phyloP scores from a whole-genome alignment of 2,329 filamentous ascomycete species.

The Coniochaeta pulveracea region DNA sequence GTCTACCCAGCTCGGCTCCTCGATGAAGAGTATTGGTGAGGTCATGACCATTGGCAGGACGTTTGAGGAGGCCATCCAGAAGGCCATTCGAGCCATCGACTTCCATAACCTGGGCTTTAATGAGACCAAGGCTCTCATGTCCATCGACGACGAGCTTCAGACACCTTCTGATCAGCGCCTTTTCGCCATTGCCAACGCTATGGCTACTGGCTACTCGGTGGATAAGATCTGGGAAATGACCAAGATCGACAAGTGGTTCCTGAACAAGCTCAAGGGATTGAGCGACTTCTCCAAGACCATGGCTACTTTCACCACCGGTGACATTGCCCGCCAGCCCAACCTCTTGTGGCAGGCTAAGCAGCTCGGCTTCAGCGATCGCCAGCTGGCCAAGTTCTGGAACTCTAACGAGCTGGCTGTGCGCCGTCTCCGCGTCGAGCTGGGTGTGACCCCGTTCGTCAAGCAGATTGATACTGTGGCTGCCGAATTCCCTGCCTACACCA shows the following conservation, averaged over 20 bases:
- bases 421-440: conserved; percentile 70
- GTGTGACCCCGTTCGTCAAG: conserved; percentile 84
- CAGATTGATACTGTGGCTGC: conserved; percentile 98
- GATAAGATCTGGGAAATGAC: conserved; percentile 98
- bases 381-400: conserved; percentile 87
- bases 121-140: conserved; percentile 85
- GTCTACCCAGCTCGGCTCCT: conserved; percentile 88
- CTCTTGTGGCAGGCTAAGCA: conserved; percentile 79
- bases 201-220: conserved; percentile 86
- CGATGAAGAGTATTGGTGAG: conserved; percentile 99
- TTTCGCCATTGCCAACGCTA: conserved; percentile 95
- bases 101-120: conserved; percentile 93
- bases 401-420: conserved; percentile 90
- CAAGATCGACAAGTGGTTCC: conserved; percentile 98
- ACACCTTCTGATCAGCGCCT: conserved; percentile 95
- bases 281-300: conserved; percentile 81
- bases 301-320: conserved; percentile 51
- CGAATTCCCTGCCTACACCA: conserved; percentile 88
- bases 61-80: conserved; percentile 97
- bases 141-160: conserved; percentile 89
- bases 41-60: conserved; percentile 97
- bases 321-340: conserved; percentile 50
- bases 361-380: conserved; percentile 86
- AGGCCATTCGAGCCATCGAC: conserved; percentile 91
- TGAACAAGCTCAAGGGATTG: conserved; percentile 80